Evolutionary conservation across 1,284 basidiomycete species (phyloP).

Genomic region (Entoloma clypeatum): DNA sequence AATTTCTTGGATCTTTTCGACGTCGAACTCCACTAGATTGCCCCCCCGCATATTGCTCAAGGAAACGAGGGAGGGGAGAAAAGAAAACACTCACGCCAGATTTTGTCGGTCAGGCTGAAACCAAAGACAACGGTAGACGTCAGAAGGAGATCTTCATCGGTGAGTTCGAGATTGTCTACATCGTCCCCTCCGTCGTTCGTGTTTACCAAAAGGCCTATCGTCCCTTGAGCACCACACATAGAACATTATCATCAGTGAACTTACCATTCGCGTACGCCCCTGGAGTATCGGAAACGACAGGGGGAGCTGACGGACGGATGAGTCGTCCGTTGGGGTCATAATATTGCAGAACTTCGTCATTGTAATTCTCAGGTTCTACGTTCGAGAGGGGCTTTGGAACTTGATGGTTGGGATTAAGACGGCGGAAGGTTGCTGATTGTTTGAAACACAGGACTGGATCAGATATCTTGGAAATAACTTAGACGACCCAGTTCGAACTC

Average conservation of each 20-base stretch:
- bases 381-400: conserved; percentile 30
- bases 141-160: conserved; percentile 48
- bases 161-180: conserved; percentile 32
- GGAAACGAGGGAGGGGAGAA: conserved; percentile 1
- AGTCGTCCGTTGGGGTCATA: no score
- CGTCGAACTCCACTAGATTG: conserved; percentile 49
- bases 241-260: not conserved
- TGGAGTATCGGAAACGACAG: conserved; percentile 2
- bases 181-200: conserved; percentile 23
- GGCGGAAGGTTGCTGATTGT: conserved; percentile 44
- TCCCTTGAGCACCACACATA: not conserved
- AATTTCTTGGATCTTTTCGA: conserved; percentile 45
- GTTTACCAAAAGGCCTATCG: conserved; percentile 16
- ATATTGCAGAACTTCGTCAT: no score
- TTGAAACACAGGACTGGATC: no score
- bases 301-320: no score
- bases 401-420: conserved; percentile 43
- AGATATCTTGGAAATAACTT: conserved; percentile 1
- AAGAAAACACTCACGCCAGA: conserved; percentile 44
- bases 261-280: conserved; percentile 8
- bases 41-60: not conserved
- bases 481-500: conserved; percentile 10
- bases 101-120: conserved; percentile 53
- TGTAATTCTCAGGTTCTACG: not conserved
- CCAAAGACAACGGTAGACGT: conserved; percentile 53